Conservation (phyloP, 768 basidiomycete genomes). For the Tephrocybe sp. region DNA sequence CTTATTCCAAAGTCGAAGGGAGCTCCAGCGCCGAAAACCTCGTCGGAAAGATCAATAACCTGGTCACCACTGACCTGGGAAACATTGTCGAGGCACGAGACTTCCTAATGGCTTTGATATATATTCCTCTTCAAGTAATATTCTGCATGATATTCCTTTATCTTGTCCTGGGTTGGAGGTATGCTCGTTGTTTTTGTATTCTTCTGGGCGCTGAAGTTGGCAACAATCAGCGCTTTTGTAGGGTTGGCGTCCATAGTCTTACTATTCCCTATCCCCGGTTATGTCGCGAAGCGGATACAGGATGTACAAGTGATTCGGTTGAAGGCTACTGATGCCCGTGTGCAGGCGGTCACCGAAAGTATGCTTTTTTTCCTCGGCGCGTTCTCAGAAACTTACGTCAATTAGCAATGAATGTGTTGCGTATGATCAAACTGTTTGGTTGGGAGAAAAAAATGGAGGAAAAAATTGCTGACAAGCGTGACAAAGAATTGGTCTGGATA, state of each 20-base stretch:
- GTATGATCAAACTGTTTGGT: slow-evolving; percentile 73
- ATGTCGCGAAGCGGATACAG: slow-evolving; percentile 47
- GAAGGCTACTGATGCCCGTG: slow-evolving; percentile 54
- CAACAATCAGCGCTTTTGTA: slow-evolving; percentile 45
- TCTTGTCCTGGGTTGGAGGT: slow-evolving; percentile 48
- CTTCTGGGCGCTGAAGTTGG: slow-evolving; percentile 1
- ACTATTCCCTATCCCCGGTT: slow-evolving; percentile 57
- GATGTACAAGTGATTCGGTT: slow-evolving; percentile 47
- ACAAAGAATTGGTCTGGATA: slow-evolving; percentile 56
- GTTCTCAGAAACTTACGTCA: slow-evolving; percentile 8
- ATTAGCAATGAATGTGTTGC: slow-evolving; percentile 51
- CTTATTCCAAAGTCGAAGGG: slow-evolving; percentile 9
- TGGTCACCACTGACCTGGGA: slow-evolving; percentile 61
- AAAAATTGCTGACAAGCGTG: slow-evolving; percentile 53
- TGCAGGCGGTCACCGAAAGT: slow-evolving; percentile 63
- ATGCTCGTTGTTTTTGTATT: slow-evolving; percentile 3
- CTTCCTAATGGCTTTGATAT: slow-evolving; percentile 33
- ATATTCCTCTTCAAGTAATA: slow-evolving; percentile 39
- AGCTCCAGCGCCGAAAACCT: slow-evolving; percentile 41
- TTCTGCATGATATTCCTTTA: slow-evolving; percentile 44
- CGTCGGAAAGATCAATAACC: slow-evolving; percentile 74
- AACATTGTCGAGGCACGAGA: slow-evolving; percentile 35
- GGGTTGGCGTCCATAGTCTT: slow-evolving; percentile 53
- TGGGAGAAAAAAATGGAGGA: slow-evolving; percentile 58
- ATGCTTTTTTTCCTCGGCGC: slow-evolving; percentile 20